phyloP scores from a whole-genome alignment of 2,329 filamentous ascomycete genomes.

The Niveomyces coronatus region DNA sequence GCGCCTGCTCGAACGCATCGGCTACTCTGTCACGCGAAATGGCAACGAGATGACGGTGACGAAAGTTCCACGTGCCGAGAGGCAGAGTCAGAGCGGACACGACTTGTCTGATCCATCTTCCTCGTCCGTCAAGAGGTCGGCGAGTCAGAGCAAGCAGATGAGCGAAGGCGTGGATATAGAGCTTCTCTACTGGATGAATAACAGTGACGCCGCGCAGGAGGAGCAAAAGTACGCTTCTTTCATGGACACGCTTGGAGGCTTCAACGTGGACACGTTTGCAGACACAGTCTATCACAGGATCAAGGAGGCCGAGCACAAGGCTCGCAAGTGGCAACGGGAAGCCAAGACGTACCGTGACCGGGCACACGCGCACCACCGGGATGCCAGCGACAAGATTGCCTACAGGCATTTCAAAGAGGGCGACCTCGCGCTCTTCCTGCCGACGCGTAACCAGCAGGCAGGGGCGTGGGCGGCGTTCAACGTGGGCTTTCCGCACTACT shows the following conservation, averaged over 20 bases:
- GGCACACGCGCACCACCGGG: constrained; percentile 67
- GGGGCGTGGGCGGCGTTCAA: constrained; percentile 98
- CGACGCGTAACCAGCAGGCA: constrained; percentile 86
- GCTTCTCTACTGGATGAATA: constrained; percentile 74
- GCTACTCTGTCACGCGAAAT: constrained; percentile 69
- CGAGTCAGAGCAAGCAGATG: constrained; percentile 42
- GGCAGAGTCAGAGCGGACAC: constrained; percentile 42
- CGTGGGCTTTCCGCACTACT: constrained; percentile 93
- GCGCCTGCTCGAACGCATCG: constrained; percentile 74
- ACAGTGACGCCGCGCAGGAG: constrained; percentile 54
- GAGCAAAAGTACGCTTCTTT: constrained; percentile 65
- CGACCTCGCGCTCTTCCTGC: constrained; percentile 86
- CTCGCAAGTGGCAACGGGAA: constrained; percentile 88
- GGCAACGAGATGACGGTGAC: constrained; percentile 65
- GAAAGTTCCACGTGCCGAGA: constrained; percentile 53
- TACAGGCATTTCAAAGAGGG: constrained; percentile 95
- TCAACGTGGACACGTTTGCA: constrained; percentile 75
- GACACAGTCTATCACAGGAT: constrained; percentile 82
- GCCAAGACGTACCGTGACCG: constrained; percentile 80
- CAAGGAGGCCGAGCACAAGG: constrained; percentile 87
- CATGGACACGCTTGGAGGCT: constrained; percentile 60
- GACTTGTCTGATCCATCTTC: constrained; percentile 46
- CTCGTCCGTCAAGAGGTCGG: constrained; percentile 44
- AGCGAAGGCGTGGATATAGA: constrained; percentile 58
- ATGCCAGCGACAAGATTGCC: constrained; percentile 91